These are phyloP conservation scores for Gymnopus androsaceus DNA, from an alignment of 1,284 basidiomycete genomes.

Conservation along the genomic window DNA sequence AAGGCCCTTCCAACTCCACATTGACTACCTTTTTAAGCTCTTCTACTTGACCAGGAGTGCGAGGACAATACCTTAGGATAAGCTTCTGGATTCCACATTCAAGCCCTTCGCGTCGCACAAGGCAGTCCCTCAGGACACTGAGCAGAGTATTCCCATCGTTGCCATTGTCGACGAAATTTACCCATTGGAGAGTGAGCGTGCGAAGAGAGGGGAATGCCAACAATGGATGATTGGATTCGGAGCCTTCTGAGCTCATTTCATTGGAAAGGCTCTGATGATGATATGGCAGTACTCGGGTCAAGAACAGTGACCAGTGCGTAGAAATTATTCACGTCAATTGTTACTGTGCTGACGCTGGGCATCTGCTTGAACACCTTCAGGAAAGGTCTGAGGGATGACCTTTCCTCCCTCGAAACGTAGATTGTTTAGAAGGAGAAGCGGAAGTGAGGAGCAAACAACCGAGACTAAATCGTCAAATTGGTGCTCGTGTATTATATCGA, in stretches of 20 bases:
- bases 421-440: slow-evolving; percentile 1
- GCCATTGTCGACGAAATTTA: slow-evolving; percentile 8
- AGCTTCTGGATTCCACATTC: slow-evolving; percentile 7
- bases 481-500: neutral
- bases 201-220: slow-evolving; percentile 11
- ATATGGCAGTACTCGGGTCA: neutral
- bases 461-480: neutral
- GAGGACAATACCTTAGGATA: neutral
- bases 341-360: slow-evolving; percentile 7
- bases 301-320: slow-evolving; percentile 12
- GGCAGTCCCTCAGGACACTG: slow-evolving; percentile 7
- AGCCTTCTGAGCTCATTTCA: no score
- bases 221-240: neutral
- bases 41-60: neutral
- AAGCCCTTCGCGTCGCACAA: slow-evolving; percentile 8
- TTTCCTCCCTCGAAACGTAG: slow-evolving; percentile 4
- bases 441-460: slow-evolving; percentile 8
- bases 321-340: neutral
- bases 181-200: slow-evolving; percentile 5
- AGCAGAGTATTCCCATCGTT: neutral
- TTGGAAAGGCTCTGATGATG: neutral
- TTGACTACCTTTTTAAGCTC: slow-evolving; percentile 8
- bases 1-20: slow-evolving; percentile 8
- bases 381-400: slow-evolving; percentile 3
- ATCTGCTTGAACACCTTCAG: slow-evolving; percentile 9